Evolutionary conservation across 345 rosid species (phyloP).

Genomic region (Eucalyptus pumila): DNA sequence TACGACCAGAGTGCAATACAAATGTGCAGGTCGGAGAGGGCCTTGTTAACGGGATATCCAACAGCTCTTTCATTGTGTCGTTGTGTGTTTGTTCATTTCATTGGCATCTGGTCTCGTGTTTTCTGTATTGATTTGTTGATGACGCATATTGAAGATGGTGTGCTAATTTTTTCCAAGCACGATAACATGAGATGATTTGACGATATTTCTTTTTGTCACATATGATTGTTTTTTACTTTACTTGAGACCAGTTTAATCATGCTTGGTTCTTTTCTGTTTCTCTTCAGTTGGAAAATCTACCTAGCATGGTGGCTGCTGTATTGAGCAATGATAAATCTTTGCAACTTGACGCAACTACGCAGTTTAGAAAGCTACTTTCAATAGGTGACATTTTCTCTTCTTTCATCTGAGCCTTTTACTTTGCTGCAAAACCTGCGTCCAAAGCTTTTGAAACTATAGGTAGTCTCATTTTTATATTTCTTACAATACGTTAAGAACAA

Average conservation of each 20-base stretch:
- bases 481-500: not conserved
- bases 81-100: not conserved
- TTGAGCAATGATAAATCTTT: conserved; percentile 42
- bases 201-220: not conserved
- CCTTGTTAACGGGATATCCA: not conserved
- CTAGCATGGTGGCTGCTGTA: conserved; percentile 59
- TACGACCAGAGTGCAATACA: not conserved
- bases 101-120: not conserved
- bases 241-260: not conserved
- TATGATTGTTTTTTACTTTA: not conserved
- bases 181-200: not conserved
- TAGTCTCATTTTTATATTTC: not conserved
- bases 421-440: not conserved
- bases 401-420: not conserved
- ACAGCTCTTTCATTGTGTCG: not conserved
- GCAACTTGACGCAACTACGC: conserved; percentile 80
- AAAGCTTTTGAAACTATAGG: not conserved
- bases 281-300: conserved; percentile 60
- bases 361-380: conserved; percentile 69
- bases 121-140: not conserved
- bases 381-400: conserved; percentile 28
- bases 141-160: not conserved
- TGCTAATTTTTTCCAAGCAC: not conserved
- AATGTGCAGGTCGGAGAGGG: not conserved
- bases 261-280: not conserved